These are phyloP conservation scores for Blastobotrys aristatus DNA, from an alignment of 1,139 yeast genomes.

Conservation along the genomic window DNA sequence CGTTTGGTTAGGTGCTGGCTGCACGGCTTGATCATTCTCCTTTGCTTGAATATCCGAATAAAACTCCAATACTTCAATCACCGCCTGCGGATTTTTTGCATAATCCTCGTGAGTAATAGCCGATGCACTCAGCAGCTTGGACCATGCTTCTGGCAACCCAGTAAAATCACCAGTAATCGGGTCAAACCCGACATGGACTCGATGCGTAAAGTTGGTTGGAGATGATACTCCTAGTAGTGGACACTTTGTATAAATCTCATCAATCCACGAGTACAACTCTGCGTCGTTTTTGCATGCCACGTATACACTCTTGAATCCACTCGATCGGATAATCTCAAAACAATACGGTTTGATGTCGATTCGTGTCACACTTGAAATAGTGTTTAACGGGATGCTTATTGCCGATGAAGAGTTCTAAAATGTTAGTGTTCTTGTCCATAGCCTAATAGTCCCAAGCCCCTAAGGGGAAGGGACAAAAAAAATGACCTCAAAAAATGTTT, in stretches of 20 bases:
- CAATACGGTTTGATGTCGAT: conserved; percentile 65
- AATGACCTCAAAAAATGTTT: neutral
- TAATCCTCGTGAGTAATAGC: conserved; percentile 44
- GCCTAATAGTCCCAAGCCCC: too few relatives aligned
- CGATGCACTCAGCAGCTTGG: conserved; percentile 38
- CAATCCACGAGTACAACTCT: conserved; percentile 88
- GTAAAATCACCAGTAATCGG: conserved; percentile 43
- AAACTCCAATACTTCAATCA: conserved; percentile 87
- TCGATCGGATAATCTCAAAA: conserved; percentile 68
- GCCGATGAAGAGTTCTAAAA: conserved; percentile 23
- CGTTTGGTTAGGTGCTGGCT: conserved; percentile 4
- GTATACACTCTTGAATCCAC: conserved; percentile 55
- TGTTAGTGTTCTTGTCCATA: conserved; percentile 3
- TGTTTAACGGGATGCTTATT: conserved; percentile 50
- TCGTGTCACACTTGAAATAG: conserved; percentile 54
- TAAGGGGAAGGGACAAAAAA: neutral
- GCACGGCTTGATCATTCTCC: conserved; percentile 4
- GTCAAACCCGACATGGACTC: conserved; percentile 45
- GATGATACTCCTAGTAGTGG: conserved; percentile 66
- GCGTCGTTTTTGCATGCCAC: conserved; percentile 73
- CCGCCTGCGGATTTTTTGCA: conserved; percentile 44
- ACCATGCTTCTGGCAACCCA: conserved; percentile 44
- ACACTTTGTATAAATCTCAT: conserved; percentile 80
- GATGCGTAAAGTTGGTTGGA: conserved; percentile 44
- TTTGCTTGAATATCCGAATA: conserved; percentile 36